Conservation (phyloP, 2,329 filamentous ascomycete genomes). For the Stenocarpella maydis region DNA sequence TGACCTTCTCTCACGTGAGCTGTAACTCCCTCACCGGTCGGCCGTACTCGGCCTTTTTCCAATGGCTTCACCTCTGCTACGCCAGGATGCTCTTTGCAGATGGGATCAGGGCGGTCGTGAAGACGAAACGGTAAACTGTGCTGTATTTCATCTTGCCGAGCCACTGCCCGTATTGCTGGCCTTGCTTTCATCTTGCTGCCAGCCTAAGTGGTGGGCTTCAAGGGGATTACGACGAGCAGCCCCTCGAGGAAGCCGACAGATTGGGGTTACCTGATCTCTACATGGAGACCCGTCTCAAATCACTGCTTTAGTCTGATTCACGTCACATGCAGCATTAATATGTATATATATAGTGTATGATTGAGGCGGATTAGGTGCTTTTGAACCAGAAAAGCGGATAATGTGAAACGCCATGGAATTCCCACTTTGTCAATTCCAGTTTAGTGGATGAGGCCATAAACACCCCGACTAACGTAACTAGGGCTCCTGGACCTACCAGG, state of each 20-base stretch:
- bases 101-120: conserved; percentile 15
- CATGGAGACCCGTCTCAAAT: too few species aligned
- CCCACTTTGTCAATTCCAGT: neutral
- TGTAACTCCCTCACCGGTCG: conserved; percentile 14
- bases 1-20: conserved; percentile 20
- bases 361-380: too few species aligned
- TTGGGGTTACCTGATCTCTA: neutral
- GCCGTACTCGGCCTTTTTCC: neutral
- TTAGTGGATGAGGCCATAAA: too few species aligned
- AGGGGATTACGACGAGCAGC: neutral
- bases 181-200: neutral
- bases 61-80: neutral
- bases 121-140: neutral
- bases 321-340: neutral
- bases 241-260: neutral
- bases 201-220: rapidly evolving
- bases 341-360: too few species aligned
- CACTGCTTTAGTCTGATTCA: neutral
- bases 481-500: too few species aligned
- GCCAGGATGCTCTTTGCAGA: conserved; percentile 8
- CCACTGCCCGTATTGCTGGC: neutral
- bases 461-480: neutral
- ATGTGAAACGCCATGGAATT: too few species aligned
- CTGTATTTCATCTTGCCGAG: neutral
- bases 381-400: too few species aligned